Base-by-base conservation (phyloP, 441 rosid genomes). In the Daphne laureola region DNA sequence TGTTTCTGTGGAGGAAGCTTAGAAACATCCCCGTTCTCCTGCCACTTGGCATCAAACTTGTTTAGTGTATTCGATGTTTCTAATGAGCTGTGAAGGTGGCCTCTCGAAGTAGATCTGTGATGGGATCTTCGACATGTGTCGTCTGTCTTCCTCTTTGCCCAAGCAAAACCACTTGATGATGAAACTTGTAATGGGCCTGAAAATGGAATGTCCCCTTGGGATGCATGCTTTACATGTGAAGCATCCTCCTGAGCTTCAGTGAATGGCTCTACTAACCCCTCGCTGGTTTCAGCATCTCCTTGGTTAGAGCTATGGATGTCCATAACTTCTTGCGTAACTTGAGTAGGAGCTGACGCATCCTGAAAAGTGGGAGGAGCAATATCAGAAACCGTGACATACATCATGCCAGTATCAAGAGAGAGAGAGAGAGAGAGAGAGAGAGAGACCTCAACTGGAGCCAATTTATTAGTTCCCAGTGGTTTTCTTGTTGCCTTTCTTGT, bases 121-220 rank as follows among this genome's bases (percentile, higher is more conserved):
- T 75, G 78, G 54, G 78, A 69, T 57, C 67, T 68, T 38, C 31
- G 31, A 9, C 78, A 63, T 45, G 69, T 62, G 40, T 71, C 72
- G 36, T 69, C 79, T 59, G 69, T 81, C 51, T 57, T 69, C 42
- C 84, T 74, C 67, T 74, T 88, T 12, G 87, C 94, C 96, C 96
- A 85, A 23, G 86, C 82, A 74, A 88, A 88, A 64, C 94, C 87
- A 66, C 81, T 81, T 49, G 96, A 88, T 49, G 73, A 57, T 46
- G 96, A 81, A 61, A 88, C 82, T 69, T 81, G 89, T 53, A 88
- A 66, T 3, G 96, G 94, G 43, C 91, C 89, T 36, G 94, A 83
- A 70, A 81, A 81, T 60, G 87, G 94, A 58, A 81, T 66, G 62
- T 88, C 94, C 25, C 86, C 91, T 53, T 79, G 90, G 11, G 93